Percentiles rank a stretch among this genome's conserved stretches.
Conservation (phyloP, 2,329 filamentous ascomycete genomes). For the Sclerotinia subarctica region DNA sequence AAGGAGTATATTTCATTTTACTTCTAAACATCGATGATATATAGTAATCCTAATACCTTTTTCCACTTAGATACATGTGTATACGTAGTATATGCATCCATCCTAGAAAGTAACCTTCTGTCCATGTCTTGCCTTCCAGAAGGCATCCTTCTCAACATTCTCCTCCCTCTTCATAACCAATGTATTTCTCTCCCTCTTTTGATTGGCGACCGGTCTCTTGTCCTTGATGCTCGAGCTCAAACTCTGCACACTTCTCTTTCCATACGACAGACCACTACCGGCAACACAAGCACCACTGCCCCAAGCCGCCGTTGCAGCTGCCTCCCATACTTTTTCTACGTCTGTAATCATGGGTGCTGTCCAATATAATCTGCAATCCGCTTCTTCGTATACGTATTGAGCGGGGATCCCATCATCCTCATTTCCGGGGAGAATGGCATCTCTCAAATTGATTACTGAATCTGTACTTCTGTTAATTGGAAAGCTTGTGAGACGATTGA, state of each 20-base stretch:
- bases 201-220: conserved; percentile 6
- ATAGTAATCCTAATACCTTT: background rate
- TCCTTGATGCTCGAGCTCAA: background rate
- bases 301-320: conserved; percentile 43
- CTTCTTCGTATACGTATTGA: conserved; percentile 60
- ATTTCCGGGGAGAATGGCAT: conserved; percentile 38
- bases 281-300: conserved; percentile 41
- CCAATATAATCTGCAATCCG: conserved; percentile 60
- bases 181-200: conserved; percentile 7
- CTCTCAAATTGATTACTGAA: conserved; percentile 44
- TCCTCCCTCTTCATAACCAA: background rate
- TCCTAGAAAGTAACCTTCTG: background rate
- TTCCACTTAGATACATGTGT: background rate
- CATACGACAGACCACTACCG: conserved; percentile 29
- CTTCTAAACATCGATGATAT: background rate
- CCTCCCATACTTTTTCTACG: conserved; percentile 51
- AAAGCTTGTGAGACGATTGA: conserved; percentile 25
- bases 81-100: background rate
- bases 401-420: conserved; percentile 44
- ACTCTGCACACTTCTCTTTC: conserved; percentile 3
- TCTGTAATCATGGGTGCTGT: conserved; percentile 52
- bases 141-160: background rate
- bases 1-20: background rate
- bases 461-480: conserved; percentile 34
- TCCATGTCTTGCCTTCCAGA: conserved; percentile 15